Conservation (phyloP, 208 protist genomes). For the Acanthamoeba divionensis region DNA sequence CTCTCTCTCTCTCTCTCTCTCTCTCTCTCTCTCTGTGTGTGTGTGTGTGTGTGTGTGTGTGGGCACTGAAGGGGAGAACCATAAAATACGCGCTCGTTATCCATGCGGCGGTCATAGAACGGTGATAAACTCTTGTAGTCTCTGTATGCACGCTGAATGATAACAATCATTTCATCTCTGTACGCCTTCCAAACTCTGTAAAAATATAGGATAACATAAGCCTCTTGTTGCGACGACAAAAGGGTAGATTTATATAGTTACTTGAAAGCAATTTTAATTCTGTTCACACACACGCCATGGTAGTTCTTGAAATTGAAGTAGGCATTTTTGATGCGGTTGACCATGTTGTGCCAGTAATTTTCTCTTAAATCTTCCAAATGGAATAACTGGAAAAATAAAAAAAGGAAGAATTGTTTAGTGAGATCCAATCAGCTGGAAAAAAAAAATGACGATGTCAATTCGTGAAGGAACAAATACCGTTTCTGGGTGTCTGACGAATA, state of each 20-base stretch:
- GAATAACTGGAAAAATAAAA: conserved; percentile 74
- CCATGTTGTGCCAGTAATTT: conserved; percentile 81
- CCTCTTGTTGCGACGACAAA: neutral
- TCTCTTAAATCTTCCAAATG: conserved; percentile 84
- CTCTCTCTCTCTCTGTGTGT: no score
- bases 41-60: no score
- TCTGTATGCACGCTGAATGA: conserved; percentile 52
- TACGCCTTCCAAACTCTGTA: neutral
- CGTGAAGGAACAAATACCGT: conserved; percentile 67
- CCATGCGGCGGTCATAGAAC: conserved; percentile 33
- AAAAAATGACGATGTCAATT: no score
- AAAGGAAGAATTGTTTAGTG: neutral
- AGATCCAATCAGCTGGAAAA: no score
- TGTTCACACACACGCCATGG: conserved; percentile 43
- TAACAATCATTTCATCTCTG: conserved; percentile 30
- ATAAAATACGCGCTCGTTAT: conserved; percentile 45
- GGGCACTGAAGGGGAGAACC: no score
- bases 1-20: no score
- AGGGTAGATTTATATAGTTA: neutral
- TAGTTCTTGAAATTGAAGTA: conserved; percentile 78
- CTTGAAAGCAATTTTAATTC: conserved; percentile 46
- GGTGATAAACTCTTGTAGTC: neutral
- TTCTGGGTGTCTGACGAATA: conserved; percentile 92
- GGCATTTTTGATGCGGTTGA: conserved; percentile 83
- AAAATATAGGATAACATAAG: no score